Evolutionary conservation across 2,329 filamentous ascomycete species (phyloP), one percentile per base, ranked within the genome.

Genomic region (Xylaria hypoxylon): DNA sequence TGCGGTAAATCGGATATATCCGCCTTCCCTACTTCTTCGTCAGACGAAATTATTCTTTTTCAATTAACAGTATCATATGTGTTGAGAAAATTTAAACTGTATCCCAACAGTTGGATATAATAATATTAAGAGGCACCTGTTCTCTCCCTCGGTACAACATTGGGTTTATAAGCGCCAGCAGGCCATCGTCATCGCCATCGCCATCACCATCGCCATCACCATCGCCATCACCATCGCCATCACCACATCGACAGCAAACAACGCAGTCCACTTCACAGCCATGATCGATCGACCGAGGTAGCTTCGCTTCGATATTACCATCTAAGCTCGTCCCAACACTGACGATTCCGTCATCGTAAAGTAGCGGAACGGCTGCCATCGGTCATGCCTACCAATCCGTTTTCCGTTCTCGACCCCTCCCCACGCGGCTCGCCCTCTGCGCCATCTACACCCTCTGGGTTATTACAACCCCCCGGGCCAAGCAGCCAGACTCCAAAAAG

Each of bases 401-500:
- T 61, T 69, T 92, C 90, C 33, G 91, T 83, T 69, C 92, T 93
- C 74, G 92, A 70, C 60, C 45, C 67, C 89, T 69, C 68, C 89
- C 68, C 70, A 19, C 67, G 66, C 44, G 28, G 8, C 15, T 62
- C 62, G 45, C 51, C 67, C 22, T 28, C 59, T 15, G 35, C 7
- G 22, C 59, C 67, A 22, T 28, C 59, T 15, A 28, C 7, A n/a
- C 59, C 52, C 17, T 42, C 65, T 13, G 40, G 26, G 15, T 45
- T 61, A 2, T 40, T 28, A 11, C 60, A 62, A 22, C 28, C 59
- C 1, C 61, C 59, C 42, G 64, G 71, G 6, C 57, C 69, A 3
- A 44, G 65, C 57, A 65, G 19, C n/a, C 71, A 72, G 65, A 53
- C 69, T 7, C 42, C 73, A 22, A 74, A 90, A 82, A 92, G 93